Evolutionary conservation across 2,329 filamentous ascomycete species (phyloP).

Genomic region (Fusarium torulosum): DNA sequence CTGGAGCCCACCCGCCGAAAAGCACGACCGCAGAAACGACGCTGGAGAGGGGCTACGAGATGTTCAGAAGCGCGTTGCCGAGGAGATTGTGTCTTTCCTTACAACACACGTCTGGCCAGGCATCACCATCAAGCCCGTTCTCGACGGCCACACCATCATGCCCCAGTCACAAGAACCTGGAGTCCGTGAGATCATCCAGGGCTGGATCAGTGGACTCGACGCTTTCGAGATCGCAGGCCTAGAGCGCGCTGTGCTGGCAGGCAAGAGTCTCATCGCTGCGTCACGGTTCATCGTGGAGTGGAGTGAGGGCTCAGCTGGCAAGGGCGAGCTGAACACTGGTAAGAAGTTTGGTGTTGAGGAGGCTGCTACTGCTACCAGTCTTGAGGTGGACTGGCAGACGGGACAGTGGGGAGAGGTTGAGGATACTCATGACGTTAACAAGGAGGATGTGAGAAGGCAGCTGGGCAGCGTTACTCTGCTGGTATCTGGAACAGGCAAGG

Average conservation of each 20-base stretch:
- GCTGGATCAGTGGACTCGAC: slow-evolving; percentile 80
- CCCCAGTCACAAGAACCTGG: slow-evolving; percentile 78
- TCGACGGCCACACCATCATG: slow-evolving; percentile 82
- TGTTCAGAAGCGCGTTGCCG: slow-evolving; percentile 76
- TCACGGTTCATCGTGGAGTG: slow-evolving; percentile 85
- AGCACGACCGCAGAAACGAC: slow-evolving; percentile 61
- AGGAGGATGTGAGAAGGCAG: slow-evolving; percentile 88
- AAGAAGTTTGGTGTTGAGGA: slow-evolving; percentile 81
- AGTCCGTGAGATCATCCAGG: slow-evolving; percentile 81
- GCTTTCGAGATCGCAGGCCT: slow-evolving; percentile 88
- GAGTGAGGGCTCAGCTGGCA: slow-evolving; percentile 77
- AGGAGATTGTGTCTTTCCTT: slow-evolving; percentile 78
- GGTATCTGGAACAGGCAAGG: slow-evolving; percentile 70
- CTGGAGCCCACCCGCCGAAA: slow-evolving; percentile 75
- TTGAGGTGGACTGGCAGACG: slow-evolving; percentile 93
- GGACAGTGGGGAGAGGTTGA: slow-evolving; percentile 96
- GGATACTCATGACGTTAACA: slow-evolving; percentile 96
- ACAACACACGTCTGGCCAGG: slow-evolving; percentile 85
- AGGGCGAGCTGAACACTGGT: slow-evolving; percentile 54
- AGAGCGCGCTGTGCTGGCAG: slow-evolving; percentile 84
- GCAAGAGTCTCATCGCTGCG: slow-evolving; percentile 86
- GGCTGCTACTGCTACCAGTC: slow-evolving; percentile 79
- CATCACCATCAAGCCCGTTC: slow-evolving; percentile 79
- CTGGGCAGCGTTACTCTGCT: slow-evolving; percentile 88
- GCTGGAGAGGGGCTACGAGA: slow-evolving; percentile 73